Conservation (phyloP, 2,329 filamentous ascomycete species). For the Penicillium rolfsii region DNA sequence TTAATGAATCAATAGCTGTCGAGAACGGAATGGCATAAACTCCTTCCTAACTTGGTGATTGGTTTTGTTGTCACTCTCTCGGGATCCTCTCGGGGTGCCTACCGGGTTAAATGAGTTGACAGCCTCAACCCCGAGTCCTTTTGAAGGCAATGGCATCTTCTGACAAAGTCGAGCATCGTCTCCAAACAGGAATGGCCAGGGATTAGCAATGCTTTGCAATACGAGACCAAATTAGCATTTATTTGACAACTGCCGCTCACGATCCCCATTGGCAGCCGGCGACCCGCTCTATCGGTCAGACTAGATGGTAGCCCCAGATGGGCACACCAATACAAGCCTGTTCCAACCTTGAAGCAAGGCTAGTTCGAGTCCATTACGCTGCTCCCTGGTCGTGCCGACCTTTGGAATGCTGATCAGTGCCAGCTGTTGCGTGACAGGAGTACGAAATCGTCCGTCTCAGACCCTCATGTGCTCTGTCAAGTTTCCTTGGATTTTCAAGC, state of each 20-base stretch:
- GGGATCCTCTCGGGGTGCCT: background rate
- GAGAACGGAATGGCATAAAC: too few species aligned
- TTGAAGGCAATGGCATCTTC: background rate
- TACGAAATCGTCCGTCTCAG: slow-evolving; percentile 11
- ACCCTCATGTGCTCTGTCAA: slow-evolving; percentile 4
- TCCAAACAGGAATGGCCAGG: background rate
- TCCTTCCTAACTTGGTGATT: background rate
- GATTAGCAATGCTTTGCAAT: background rate
- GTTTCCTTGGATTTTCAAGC: background rate
- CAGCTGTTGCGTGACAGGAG: slow-evolving; percentile 14
- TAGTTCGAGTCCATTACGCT: slow-evolving; percentile 22
- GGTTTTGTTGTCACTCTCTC: background rate
- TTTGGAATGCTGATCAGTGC: slow-evolving; percentile 22
- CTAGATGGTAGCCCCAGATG: slow-evolving; percentile 5
- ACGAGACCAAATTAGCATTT: background rate
- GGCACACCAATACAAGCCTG: background rate
- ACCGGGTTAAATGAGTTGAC: background rate
- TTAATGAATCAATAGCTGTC: background rate
- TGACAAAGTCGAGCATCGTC: background rate
- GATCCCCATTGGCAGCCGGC: slow-evolving; percentile 10
- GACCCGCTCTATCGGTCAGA: slow-evolving; percentile 1
- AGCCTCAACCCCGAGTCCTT: background rate
- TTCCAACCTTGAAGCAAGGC: slow-evolving; percentile 15
- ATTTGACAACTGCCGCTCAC: background rate
- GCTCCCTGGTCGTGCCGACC: slow-evolving; percentile 14